These are phyloP conservation scores for Moricandia arvensis DNA, from an alignment of 345 rosid genomes.

Conservation along the genomic window DNA sequence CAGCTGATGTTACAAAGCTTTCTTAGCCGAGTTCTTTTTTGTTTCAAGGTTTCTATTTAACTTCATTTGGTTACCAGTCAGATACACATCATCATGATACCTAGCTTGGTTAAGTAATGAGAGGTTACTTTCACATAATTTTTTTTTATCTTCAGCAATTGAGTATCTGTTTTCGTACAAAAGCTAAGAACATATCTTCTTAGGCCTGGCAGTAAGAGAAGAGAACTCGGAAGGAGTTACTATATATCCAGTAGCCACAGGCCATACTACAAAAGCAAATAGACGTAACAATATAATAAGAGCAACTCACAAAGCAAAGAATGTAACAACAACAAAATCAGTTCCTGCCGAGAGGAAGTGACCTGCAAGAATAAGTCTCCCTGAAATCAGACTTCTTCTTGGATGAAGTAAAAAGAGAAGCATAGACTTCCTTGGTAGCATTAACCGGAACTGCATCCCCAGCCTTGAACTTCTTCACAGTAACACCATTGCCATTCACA, in stretches of 20 bases:
- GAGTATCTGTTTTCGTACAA: too few relatives aligned
- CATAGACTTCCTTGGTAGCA: slow-evolving; percentile 82
- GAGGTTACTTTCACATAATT: background rate
- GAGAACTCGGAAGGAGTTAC: too few relatives aligned
- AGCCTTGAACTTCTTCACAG: slow-evolving; percentile 65
- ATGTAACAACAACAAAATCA: slow-evolving; percentile 54
- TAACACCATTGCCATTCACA: slow-evolving; percentile 43
- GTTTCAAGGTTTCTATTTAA: too few relatives aligned
- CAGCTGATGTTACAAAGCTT: background rate
- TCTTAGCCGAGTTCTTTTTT: too few relatives aligned
- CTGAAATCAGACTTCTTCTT: slow-evolving; percentile 63
- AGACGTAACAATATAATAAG: background rate
- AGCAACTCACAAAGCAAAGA: slow-evolving; percentile 3
- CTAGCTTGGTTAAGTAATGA: background rate
- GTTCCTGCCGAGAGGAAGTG: slow-evolving; percentile 84
- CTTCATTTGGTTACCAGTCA: background rate
- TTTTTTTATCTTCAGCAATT: too few relatives aligned
- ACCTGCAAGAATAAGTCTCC: slow-evolving; percentile 83
- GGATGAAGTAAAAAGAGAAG: slow-evolving; percentile 85
- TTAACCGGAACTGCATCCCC: slow-evolving; percentile 61
- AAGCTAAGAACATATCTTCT: too few relatives aligned
- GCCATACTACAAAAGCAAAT: background rate
- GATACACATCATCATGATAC: background rate
- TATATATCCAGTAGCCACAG: background rate
- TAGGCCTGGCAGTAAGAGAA: too few relatives aligned